Evolutionary conservation across 2,329 filamentous ascomycete genomes (phyloP).

Genomic region (Clarireedia paspali): DNA sequence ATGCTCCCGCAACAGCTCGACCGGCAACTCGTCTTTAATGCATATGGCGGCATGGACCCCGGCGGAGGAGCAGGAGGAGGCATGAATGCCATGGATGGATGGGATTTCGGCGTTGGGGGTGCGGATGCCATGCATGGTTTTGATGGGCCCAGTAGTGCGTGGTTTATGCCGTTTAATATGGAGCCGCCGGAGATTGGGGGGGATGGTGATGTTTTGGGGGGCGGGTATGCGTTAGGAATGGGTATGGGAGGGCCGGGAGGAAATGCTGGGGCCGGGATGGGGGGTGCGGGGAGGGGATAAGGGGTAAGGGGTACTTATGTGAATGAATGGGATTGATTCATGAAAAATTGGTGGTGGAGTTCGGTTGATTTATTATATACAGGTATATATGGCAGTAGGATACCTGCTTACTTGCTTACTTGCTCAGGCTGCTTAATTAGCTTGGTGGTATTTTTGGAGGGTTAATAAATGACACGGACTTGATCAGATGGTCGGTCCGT

Average conservation of each 20-base stretch:
- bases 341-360: background rate
- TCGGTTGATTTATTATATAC: background rate
- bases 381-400: too few relatives aligned
- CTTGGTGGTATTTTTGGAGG: too few relatives aligned
- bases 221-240: background rate
- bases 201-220: conserved; percentile 17
- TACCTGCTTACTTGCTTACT: too few relatives aligned
- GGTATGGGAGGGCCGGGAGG: background rate
- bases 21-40: conserved; percentile 67
- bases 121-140: conserved; percentile 15
- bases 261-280: background rate
- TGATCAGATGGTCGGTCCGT: too few relatives aligned
- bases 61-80: conserved; percentile 19
- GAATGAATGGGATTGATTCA: background rate
- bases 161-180: conserved; percentile 92
- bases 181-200: conserved; percentile 58
- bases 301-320: background rate
- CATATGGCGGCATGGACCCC: conserved; percentile 51
- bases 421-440: too few relatives aligned
- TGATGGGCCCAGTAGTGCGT: conserved; percentile 55
- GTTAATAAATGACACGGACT: too few relatives aligned
- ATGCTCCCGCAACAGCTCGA: conserved; percentile 65
- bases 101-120: background rate
- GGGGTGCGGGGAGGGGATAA: background rate
- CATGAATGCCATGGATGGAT: conserved; percentile 9